phyloP scores from a whole-genome alignment of 2,329 filamentous ascomycete genomes.

The Ceratocystis variospora region DNA sequence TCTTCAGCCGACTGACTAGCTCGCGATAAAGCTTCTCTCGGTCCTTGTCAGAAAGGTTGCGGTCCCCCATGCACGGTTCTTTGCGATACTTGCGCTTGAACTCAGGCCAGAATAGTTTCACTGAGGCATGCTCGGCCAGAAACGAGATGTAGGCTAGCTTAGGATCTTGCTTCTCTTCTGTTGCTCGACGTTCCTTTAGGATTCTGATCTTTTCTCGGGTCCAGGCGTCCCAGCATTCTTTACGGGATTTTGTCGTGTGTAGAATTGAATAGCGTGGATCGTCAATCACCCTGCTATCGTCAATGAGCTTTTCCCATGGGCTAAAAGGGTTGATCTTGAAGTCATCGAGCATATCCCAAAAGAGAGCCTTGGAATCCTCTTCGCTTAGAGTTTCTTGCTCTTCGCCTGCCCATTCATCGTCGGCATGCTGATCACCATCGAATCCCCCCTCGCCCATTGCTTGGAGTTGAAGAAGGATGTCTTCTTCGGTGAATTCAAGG shows the following conservation, averaged over 20 bases:
- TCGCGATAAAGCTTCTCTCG: slow-evolving; percentile 70
- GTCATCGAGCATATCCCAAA: slow-evolving; percentile 77
- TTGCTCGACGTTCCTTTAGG: slow-evolving; percentile 57
- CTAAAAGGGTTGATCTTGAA: slow-evolving; percentile 71
- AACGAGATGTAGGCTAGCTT: slow-evolving; percentile 69
- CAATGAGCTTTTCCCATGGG: slow-evolving; percentile 79
- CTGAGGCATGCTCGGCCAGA: slow-evolving; percentile 65
- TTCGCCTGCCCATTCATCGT: slow-evolving; percentile 43
- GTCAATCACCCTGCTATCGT: slow-evolving; percentile 67
- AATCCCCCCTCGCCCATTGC: slow-evolving; percentile 52
- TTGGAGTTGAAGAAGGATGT: slow-evolving; percentile 83
- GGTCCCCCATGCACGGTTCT: slow-evolving; percentile 65
- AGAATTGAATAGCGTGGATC: slow-evolving; percentile 79
- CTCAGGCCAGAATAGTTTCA: slow-evolving; percentile 94
- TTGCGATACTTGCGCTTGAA: slow-evolving; percentile 85
- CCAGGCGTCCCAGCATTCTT: slow-evolving; percentile 77
- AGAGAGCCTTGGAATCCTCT: slow-evolving; percentile 62
- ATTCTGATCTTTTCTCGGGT: slow-evolving; percentile 59
- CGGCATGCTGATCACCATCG: slow-evolving; percentile 57
- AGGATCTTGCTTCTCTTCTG: slow-evolving; percentile 69
- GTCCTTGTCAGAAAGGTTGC: slow-evolving; percentile 57
- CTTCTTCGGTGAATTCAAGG: slow-evolving; percentile 81
- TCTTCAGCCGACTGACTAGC: slow-evolving; percentile 51
- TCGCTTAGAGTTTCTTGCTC: slow-evolving; percentile 52
- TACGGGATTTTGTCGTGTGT: slow-evolving; percentile 64